A percentile compares a stretch with the other conserved stretches of the same genome.
These are phyloP conservation scores for Vaccinium vitisidaea DNA, from an alignment of 148 eudicot species.

Conservation along the genomic window DNA sequence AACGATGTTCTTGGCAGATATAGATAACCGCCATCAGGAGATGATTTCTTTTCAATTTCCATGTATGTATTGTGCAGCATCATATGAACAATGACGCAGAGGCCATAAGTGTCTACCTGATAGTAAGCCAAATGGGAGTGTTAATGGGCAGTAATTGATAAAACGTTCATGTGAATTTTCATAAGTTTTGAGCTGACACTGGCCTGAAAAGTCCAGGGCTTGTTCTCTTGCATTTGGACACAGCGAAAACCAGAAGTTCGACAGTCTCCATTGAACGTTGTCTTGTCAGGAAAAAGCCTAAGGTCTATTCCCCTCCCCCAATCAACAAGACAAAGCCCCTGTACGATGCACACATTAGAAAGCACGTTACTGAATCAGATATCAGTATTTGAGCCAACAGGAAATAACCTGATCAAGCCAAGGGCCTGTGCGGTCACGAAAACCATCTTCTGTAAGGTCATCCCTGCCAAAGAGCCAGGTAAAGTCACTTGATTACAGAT, in stretches of 20 bases:
- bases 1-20: constrained; percentile 60
- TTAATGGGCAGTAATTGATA: constrained; percentile 4
- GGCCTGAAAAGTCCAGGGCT: constrained; percentile 90
- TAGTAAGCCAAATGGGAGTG: constrained; percentile 13
- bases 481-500: not conserved
- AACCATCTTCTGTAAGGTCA: constrained; percentile 54
- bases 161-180: not conserved
- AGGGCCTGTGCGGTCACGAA: constrained; percentile 56
- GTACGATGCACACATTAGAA: constrained; percentile 23
- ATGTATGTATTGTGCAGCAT: constrained; percentile 87
- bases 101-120: constrained; percentile 86
- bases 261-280: constrained; percentile 66
- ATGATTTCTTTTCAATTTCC: constrained; percentile 63
- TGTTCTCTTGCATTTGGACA: constrained; percentile 86
- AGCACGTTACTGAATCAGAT: not conserved
- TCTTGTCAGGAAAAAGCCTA: constrained; percentile 57
- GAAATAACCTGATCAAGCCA: constrained; percentile 83
- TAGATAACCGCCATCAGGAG: constrained; percentile 48
- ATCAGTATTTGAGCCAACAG: constrained; percentile 1
- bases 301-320: constrained; percentile 99
- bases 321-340: constrained; percentile 98
- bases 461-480: constrained; percentile 49
- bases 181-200: constrained; percentile 5
- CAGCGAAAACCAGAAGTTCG: constrained; percentile 93
- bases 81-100: constrained; percentile 85